Conservation (phyloP, 2,329 filamentous ascomycete species). For the Didymellaceae sp. region DNA sequence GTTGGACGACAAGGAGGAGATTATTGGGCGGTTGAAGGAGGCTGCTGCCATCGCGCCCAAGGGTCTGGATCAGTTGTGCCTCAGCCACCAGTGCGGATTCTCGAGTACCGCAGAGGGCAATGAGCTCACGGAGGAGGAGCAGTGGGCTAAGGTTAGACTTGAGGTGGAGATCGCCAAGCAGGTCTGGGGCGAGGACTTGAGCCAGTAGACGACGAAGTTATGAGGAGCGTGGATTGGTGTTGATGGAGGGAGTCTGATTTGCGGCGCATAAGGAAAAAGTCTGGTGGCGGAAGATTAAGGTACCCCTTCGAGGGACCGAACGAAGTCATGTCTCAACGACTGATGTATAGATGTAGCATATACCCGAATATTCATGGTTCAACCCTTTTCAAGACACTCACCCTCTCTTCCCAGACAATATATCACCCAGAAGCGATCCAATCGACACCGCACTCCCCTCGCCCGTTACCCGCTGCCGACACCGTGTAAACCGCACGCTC, state of each 20-base stretch:
- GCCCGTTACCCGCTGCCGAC: not conserved
- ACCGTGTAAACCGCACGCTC: not conserved
- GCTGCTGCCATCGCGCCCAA: conserved; percentile 55
- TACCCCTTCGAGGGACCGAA: not conserved
- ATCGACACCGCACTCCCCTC: no score
- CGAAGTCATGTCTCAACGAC: conserved; percentile 19
- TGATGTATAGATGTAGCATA: conserved; percentile 12
- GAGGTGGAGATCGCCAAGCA: conserved; percentile 65
- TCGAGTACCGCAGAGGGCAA: conserved; percentile 64
- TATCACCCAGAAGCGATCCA: no score
- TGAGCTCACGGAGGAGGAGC: conserved; percentile 62
- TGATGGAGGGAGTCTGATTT: not conserved
- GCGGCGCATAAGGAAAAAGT: not conserved
- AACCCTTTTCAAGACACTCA: conserved; percentile 2
- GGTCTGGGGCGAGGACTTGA: conserved; percentile 61
- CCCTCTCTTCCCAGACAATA: not conserved
- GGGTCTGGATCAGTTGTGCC: conserved; percentile 62
- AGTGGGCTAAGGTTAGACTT: conserved; percentile 63
- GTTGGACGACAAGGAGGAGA: conserved; percentile 58
- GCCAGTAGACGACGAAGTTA: conserved; percentile 19
- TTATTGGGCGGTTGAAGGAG: conserved; percentile 47
- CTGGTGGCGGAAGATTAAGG: not conserved
- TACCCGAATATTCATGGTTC: conserved; percentile 15
- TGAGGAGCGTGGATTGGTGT: not conserved
- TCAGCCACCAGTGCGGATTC: conserved; percentile 66